Evolutionary conservation across 2,329 filamentous ascomycete genomes (phyloP).

Genomic region (Teratosphaeria epicoccoides): DNA sequence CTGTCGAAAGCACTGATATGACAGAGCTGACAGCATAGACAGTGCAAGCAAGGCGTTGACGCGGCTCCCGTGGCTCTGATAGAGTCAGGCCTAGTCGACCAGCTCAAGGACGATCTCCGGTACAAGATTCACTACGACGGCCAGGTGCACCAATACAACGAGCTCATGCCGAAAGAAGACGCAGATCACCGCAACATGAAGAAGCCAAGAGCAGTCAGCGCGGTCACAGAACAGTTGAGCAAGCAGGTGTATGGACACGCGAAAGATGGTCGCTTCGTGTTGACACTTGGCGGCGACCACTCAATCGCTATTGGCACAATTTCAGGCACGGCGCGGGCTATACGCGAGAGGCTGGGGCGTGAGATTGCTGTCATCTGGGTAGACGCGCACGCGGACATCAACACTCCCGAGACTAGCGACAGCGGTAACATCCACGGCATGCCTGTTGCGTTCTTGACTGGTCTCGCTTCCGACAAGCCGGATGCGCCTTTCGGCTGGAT

Average conservation of each 20-base stretch:
- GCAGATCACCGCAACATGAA: slow-evolving; percentile 87
- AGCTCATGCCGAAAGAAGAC: slow-evolving; percentile 60
- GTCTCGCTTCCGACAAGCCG: slow-evolving; percentile 58
- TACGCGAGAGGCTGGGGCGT: slow-evolving; percentile 66
- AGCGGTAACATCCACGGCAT: slow-evolving; percentile 97
- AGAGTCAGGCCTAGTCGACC: slow-evolving; percentile 71
- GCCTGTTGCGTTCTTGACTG: slow-evolving; percentile 86
- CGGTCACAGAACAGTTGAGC: slow-evolving; percentile 70
- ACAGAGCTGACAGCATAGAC: slow-evolving; percentile 7
- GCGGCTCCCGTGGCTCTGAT: slow-evolving; percentile 83
- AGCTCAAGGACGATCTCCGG: slow-evolving; percentile 74
- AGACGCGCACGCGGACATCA: slow-evolving; percentile 96
- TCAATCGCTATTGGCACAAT: slow-evolving; percentile 92
- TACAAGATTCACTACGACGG: slow-evolving; percentile 81
- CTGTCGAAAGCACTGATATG: neutral
- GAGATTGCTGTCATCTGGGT: slow-evolving; percentile 98
- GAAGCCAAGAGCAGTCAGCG: slow-evolving; percentile 75
- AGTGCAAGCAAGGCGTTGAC: slow-evolving; percentile 89
- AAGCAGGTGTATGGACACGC: slow-evolving; percentile 83
- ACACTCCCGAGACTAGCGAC: slow-evolving; percentile 79
- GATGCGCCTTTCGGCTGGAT: slow-evolving; percentile 82
- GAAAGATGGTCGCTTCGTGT: slow-evolving; percentile 68
- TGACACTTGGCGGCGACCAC: slow-evolving; percentile 93
- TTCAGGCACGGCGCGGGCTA: slow-evolving; percentile 74
- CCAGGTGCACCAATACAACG: slow-evolving; percentile 68